Conservation (phyloP, 2,329 filamentous ascomycete genomes). For the Diaporthe nobilis region DNA sequence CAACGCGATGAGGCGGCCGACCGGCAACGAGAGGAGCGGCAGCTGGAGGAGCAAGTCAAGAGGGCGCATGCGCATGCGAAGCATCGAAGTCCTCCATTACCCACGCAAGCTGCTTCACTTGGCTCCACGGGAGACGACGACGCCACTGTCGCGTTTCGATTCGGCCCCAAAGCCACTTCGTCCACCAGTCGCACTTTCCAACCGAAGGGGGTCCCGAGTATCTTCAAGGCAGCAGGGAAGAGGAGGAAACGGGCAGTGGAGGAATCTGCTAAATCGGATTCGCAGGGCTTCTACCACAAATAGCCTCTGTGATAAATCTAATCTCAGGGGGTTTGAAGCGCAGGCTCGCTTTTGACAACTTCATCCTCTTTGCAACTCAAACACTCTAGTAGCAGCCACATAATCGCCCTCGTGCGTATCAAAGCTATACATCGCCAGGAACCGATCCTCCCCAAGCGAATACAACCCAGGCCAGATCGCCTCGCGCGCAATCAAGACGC, state of each 20-base stretch:
- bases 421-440: conserved; percentile 9
- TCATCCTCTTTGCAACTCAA: not conserved
- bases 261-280: not conserved
- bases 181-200: not conserved
- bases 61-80: not conserved
- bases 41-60: not conserved
- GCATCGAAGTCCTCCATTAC: not conserved
- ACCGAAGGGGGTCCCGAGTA: not conserved
- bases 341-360: not conserved
- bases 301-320: not conserved
- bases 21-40: not conserved
- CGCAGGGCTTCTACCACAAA: not conserved
- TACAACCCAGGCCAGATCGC: conserved; percentile 52
- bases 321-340: not conserved
- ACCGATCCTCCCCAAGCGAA: conserved; percentile 31
- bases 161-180: not conserved
- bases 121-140: not conserved
- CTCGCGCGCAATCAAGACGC: conserved; percentile 46
- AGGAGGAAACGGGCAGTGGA: not conserved
- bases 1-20: not conserved
- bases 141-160: not conserved
- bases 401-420: not conserved
- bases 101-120: not conserved
- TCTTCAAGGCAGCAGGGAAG: not conserved
- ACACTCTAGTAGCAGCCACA: conserved; percentile 13